Evolutionary conservation across 257 asterid genomes (phyloP), one percentile per base, ranked within the genome.

Genomic region (Pogostemon cablin): DNA sequence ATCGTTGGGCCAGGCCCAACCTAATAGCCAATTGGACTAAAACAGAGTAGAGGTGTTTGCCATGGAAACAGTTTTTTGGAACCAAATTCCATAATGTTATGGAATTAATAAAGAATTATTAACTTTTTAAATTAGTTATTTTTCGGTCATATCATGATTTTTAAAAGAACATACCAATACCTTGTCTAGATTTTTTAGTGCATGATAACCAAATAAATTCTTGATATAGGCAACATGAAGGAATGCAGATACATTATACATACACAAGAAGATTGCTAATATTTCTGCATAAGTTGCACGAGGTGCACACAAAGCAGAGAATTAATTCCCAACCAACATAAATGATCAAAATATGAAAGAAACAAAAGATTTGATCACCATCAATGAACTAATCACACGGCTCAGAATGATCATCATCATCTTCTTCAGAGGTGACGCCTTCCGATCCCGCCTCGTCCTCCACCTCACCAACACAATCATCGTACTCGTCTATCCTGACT

Each of bases 351-450:
- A 35, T 25, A n/a, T 5, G 38, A 58, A 39, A 37, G 7, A 20
- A 9, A 75, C 9, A 47, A 5, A 12, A 54, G 38, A 65, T 50
- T 44, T 20, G 7, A 66, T 5, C 60, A 67, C 57, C 63, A 72
- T 37, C 47, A 9, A 12, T 34, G 58, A 17, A 62, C 72, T 69
- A 72, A 6, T 65, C 81, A 52, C 55, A 73, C 64, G 83, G 10
- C 32, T 56, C 39, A 56, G 62, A 56, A 56, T 56, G 76, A 57
- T 80, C 93, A 39, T 41, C 47, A 41, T 82, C 90, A 40, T 54
- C 60, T 34, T 83, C 91, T 20, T 79, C 93, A 43, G 93, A 86
- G 69, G 92, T 77, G 39, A 86, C 92, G 10, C 59, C 59, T 65
- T 87, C 90, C n/a, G 90, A 84, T 50, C 65, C 84, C 4, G 74